Percentiles rank a stretch among this genome's conserved stretches.
Conservation (phyloP, 2,329 filamentous ascomycete genomes). For the Aspergillus awamori region DNA sequence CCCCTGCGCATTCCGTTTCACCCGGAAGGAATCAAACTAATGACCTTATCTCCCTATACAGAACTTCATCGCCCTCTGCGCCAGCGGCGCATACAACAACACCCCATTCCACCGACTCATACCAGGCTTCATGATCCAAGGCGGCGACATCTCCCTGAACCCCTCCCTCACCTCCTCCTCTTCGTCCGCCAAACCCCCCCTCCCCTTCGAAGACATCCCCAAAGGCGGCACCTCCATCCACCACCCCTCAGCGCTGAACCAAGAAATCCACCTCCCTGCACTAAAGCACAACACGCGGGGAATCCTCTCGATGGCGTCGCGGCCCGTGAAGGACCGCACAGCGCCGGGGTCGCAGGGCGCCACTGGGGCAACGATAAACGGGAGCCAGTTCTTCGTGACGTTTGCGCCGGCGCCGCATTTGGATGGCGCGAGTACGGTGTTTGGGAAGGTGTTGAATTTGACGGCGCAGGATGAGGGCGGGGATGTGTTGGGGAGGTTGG, state of each 20-base stretch:
- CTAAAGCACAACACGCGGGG: constrained; percentile 61
- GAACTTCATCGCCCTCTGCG: constrained; percentile 69
- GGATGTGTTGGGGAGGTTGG: constrained; percentile 53
- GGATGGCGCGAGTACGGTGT: constrained; percentile 68
- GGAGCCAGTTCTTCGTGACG: constrained; percentile 67
- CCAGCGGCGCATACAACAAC: constrained; percentile 61
- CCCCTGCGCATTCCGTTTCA: no score
- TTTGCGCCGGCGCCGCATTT: constrained; percentile 64
- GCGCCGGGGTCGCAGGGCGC: constrained; percentile 51
- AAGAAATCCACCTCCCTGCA: constrained; percentile 62
- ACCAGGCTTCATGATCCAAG: constrained; percentile 66
- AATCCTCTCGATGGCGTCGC: constrained; percentile 63
- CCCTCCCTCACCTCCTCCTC: constrained; percentile 41
- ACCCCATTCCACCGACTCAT: constrained; percentile 67
- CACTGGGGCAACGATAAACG: constrained; percentile 50
- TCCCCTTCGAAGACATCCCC: constrained; percentile 51
- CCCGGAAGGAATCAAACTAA: constrained; percentile 5
- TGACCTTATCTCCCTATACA: constrained; percentile 24
- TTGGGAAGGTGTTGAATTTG: constrained; percentile 60
- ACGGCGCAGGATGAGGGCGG: constrained; percentile 48
- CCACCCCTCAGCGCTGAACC: constrained; percentile 57
- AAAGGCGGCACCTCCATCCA: constrained; percentile 62
- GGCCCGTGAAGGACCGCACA: constrained; percentile 47
- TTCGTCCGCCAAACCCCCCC: constrained; percentile 43
- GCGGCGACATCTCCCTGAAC: constrained; percentile 56